Conservation (phyloP, 768 basidiomycete species). For the Naematelia encephala region DNA sequence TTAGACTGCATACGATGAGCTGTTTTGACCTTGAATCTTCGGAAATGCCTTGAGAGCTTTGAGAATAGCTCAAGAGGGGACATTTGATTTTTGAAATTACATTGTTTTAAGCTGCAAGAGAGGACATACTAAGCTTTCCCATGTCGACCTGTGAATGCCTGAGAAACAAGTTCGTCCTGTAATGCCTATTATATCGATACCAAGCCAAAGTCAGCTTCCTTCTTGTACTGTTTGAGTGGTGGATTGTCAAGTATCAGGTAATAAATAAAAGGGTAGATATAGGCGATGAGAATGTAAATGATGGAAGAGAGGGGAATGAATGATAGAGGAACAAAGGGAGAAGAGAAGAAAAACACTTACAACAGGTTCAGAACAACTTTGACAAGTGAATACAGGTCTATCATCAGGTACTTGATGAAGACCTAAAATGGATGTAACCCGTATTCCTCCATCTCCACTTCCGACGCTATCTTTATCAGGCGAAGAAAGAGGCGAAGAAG, state of each 20-base stretch:
- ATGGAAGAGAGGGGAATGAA: too few species aligned
- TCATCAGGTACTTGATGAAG: conserved; percentile 35
- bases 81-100: background rate
- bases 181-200: conserved; percentile 25
- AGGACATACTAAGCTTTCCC: conserved; percentile 47
- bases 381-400: conserved; percentile 32
- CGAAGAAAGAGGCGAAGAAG: too few species aligned
- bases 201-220: background rate
- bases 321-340: too few species aligned
- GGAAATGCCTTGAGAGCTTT: background rate
- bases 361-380: conserved; percentile 29
- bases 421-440: conserved; percentile 11
- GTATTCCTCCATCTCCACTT: background rate
- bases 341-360: conserved; percentile 1
- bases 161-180: conserved; percentile 49
- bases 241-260: background rate
- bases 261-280: background rate
- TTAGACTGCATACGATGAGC: conserved; percentile 23
- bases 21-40: background rate
- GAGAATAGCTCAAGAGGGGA: background rate
- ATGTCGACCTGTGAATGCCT: conserved; percentile 45
- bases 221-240: background rate
- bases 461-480: too few species aligned
- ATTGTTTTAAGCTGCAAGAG: background rate
- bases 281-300: too few species aligned